These are phyloP conservation scores for Colletotrichum tofieldiae DNA, from an alignment of 2,329 filamentous ascomycete species.

Conservation along the genomic window DNA sequence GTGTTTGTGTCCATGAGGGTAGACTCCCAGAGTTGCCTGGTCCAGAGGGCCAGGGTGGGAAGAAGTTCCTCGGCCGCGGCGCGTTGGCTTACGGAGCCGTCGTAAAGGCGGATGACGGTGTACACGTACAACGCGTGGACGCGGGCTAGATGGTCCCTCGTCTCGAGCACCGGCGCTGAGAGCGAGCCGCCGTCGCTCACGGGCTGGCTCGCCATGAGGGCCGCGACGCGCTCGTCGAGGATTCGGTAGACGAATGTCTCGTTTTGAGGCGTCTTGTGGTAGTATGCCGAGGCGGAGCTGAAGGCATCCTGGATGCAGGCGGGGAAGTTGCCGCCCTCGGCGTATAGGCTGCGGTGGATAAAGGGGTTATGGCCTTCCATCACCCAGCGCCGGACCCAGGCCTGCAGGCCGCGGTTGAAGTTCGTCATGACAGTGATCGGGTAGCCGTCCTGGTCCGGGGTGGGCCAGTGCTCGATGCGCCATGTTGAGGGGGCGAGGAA, in stretches of 20 bases:
- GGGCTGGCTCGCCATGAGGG: conserved; percentile 40
- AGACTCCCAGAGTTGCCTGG: conserved; percentile 40
- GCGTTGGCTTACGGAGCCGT: conserved; percentile 46
- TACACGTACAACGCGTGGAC: conserved; percentile 47
- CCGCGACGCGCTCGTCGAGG: conserved; percentile 44
- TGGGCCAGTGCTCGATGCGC: conserved; percentile 43
- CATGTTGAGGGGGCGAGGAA: conserved; percentile 44
- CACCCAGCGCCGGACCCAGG: conserved; percentile 49
- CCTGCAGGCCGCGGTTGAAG: conserved; percentile 46
- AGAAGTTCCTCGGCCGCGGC: conserved; percentile 46
- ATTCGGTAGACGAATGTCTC: conserved; percentile 45
- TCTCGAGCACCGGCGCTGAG: conserved; percentile 14
- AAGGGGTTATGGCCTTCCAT: conserved; percentile 46
- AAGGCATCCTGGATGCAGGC: conserved; percentile 48
- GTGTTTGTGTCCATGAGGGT: conserved; percentile 37
- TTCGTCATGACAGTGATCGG: conserved; percentile 44
- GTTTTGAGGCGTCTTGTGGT: conserved; percentile 45
- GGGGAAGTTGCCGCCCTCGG: conserved; percentile 43
- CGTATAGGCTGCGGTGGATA: conserved; percentile 48
- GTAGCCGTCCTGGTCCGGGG: conserved; percentile 22
- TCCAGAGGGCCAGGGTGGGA: conserved; percentile 43
- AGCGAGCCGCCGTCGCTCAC: conserved; percentile 3
- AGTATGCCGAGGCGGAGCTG: conserved; percentile 45
- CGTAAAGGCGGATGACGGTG: conserved; percentile 46
- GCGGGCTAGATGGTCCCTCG: conserved; percentile 44